Percentiles rank a stretch among this genome's conserved stretches.
phyloP scores from a whole-genome alignment of 306 rosid genomes.

The Quercus dentata region DNA sequence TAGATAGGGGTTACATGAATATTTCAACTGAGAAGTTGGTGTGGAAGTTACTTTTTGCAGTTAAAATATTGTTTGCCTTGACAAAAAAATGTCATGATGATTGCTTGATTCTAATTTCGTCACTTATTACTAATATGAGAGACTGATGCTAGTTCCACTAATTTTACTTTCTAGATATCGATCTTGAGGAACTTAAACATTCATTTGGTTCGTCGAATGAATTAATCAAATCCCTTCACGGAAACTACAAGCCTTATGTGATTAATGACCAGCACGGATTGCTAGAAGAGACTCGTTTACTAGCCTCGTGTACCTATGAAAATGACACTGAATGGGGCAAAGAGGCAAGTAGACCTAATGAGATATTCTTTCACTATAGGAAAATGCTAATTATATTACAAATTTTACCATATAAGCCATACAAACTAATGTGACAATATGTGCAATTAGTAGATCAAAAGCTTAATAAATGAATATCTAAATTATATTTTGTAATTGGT shows the following conservation, averaged over 20 bases:
- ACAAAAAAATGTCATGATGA: too few species aligned
- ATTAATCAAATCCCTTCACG: constrained; percentile 44
- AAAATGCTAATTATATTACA: too few species aligned
- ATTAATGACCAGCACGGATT: not conserved
- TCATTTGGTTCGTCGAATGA: constrained; percentile 52
- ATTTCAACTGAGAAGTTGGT: too few species aligned
- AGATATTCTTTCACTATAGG: not conserved
- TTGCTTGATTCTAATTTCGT: too few species aligned
- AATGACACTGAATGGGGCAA: constrained; percentile 60
- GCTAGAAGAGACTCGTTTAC: constrained; percentile 31
- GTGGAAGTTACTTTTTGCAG: too few species aligned
- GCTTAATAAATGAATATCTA: too few species aligned
- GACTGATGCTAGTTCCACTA: not conserved
- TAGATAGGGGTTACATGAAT: too few species aligned
- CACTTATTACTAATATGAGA: not conserved
- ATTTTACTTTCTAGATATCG: constrained; percentile 29
- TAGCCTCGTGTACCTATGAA: constrained; percentile 59
- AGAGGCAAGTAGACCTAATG: constrained; percentile 31
- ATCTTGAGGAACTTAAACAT: constrained; percentile 31
- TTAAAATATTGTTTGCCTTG: too few species aligned
- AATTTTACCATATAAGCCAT: too few species aligned
- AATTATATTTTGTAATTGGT: too few species aligned
- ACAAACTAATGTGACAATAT: too few species aligned
- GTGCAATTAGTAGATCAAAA: too few species aligned
- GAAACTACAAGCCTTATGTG: constrained; percentile 17